Evolutionary conservation across 345 rosid genomes (phyloP).

Genomic region (Bruguiera sexangula): DNA sequence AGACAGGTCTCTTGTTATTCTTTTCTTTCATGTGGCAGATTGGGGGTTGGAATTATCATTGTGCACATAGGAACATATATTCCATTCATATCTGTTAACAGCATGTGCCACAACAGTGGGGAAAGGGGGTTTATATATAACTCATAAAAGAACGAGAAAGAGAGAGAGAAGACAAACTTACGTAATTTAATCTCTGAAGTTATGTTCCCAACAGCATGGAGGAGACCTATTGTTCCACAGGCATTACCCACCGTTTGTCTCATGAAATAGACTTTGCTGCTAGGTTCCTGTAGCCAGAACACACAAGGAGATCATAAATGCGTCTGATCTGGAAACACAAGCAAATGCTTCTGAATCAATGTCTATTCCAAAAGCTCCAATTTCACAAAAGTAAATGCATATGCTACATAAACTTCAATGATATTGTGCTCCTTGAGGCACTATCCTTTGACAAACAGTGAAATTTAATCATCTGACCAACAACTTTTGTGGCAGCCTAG

Average conservation of each 20-base stretch:
- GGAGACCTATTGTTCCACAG: slow-evolving; percentile 96
- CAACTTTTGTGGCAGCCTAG: too few species aligned
- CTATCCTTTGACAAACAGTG: too few species aligned
- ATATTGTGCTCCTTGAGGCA: too few species aligned
- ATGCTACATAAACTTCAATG: too few species aligned
- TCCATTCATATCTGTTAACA: too few species aligned
- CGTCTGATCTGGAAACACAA: neutral
- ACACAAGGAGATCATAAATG: slow-evolving; percentile 7
- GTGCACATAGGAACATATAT: too few species aligned
- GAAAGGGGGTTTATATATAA: neutral
- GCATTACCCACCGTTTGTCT: slow-evolving; percentile 97
- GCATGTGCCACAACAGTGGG: neutral
- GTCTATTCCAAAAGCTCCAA: neutral
- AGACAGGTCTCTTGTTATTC: too few species aligned
- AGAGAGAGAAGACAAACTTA: slow-evolving; percentile 34
- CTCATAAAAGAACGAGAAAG: neutral
- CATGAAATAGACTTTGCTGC: slow-evolving; percentile 80
- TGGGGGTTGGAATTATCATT: too few species aligned
- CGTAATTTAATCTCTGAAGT: slow-evolving; percentile 69
- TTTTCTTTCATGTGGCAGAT: too few species aligned
- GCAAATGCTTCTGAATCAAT: neutral
- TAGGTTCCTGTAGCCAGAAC: slow-evolving; percentile 44
- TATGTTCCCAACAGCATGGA: slow-evolving; percentile 88
- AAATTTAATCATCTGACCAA: neutral
- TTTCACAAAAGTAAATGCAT: neutral